These are phyloP conservation scores for Phytophthora hibernalis DNA, from an alignment of 352 stramenopile species.

Conservation along the genomic window DNA sequence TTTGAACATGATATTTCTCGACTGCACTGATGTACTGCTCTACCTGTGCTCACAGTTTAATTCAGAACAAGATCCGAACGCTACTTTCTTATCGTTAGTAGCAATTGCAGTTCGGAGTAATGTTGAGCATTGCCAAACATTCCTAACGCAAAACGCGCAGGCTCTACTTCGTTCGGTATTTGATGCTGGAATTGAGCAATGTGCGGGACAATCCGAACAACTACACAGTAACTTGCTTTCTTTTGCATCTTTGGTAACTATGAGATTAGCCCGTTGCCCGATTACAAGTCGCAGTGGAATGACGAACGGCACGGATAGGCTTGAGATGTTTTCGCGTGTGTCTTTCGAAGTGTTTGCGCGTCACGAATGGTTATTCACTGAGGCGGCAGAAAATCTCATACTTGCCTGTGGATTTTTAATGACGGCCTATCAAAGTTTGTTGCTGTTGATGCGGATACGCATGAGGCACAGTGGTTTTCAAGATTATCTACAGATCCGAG, in stretches of 20 bases:
- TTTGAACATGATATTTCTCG: constrained; percentile 31
- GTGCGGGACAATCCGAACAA: constrained; percentile 9
- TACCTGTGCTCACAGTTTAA: constrained; percentile 30
- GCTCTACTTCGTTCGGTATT: constrained; percentile 21
- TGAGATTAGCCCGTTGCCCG: constrained; percentile 16
- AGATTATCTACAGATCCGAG: constrained; percentile 1
- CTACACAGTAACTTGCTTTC: neutral
- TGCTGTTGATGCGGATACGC: constrained; percentile 14
- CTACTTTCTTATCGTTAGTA: constrained; percentile 29
- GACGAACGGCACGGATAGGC: neutral
- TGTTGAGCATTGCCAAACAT: constrained; percentile 21
- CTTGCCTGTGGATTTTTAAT: constrained; percentile 23
- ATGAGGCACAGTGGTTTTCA: neutral
- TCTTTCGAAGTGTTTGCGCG: constrained; percentile 24
- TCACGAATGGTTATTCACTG: constrained; percentile 9
- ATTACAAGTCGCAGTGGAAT: neutral
- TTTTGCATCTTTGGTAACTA: constrained; percentile 16
- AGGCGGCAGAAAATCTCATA: constrained; percentile 17
- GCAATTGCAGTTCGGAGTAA: constrained; percentile 16
- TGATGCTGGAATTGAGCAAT: constrained; percentile 21
- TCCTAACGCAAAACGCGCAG: constrained; percentile 7
- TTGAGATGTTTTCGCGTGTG: constrained; percentile 24
- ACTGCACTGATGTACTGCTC: constrained; percentile 20
- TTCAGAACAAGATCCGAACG: neutral
- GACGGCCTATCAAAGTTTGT: constrained; percentile 14